phyloP scores from a whole-genome alignment of 805 yeast genomes.

The Candida sanyiensis region DNA sequence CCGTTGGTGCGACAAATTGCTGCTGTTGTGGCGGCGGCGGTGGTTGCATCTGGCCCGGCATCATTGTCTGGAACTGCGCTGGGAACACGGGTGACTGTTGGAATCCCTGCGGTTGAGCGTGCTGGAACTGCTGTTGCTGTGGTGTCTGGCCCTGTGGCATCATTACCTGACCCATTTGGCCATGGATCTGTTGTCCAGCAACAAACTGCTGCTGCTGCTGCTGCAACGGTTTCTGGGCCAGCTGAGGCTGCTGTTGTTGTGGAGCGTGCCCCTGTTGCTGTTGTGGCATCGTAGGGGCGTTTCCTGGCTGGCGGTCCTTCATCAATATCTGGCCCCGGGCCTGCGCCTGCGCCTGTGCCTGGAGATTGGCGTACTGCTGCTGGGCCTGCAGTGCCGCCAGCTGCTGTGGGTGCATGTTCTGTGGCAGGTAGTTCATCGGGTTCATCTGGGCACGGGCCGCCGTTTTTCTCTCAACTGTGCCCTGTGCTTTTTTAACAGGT shows the following conservation, averaged over 20 bases:
- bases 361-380: slow-evolving; percentile 15
- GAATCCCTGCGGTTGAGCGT: slow-evolving; percentile 1
- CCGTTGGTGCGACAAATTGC: background rate
- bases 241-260: slow-evolving; percentile 13
- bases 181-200: slow-evolving; percentile 1
- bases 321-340: background rate
- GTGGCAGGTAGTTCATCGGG: slow-evolving; percentile 10
- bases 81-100: background rate
- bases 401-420: slow-evolving; percentile 13
- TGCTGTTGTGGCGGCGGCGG: slow-evolving; percentile 6
- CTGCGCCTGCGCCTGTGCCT: slow-evolving; percentile 9
- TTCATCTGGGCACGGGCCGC: too few species aligned
- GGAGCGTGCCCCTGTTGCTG: slow-evolving; percentile 6
- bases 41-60: slow-evolving; percentile 8
- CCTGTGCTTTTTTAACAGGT: too few species aligned
- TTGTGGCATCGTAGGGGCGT: background rate
- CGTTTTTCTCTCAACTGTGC: too few species aligned
- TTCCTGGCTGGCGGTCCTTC: slow-evolving; percentile 6
- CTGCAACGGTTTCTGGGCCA: slow-evolving; percentile 11
- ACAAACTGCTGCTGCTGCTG: slow-evolving; percentile 8
- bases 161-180: slow-evolving; percentile 5
- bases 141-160: slow-evolving; percentile 2
- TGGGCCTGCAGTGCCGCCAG: slow-evolving; percentile 17
- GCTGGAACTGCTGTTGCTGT: slow-evolving; percentile 5
- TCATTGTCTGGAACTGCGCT: slow-evolving; percentile 5